Evolutionary conservation across 768 basidiomycete genomes (phyloP), one percentile per base, ranked within the genome.

Genomic region (Hemileccinum rubropunctum): DNA sequence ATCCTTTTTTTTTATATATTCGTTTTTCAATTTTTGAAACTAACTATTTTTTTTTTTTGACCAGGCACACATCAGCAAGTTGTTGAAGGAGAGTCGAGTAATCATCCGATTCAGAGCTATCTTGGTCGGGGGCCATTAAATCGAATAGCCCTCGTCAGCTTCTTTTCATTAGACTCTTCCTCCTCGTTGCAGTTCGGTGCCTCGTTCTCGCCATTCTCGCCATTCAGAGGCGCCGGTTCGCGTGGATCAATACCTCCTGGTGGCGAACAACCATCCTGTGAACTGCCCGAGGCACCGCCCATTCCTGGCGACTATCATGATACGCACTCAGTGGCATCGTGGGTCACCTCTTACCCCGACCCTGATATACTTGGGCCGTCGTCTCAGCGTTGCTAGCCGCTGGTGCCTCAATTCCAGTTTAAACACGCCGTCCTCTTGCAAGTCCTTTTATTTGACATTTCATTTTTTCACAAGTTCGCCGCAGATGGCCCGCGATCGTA

Each of bases 221-320:
- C 35, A 10, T 10, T 13, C 50, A 44, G 42, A 35, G 44, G 43
- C 48, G 39, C 42, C n/a, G 32, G 46, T 51, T 45, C 32, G 46
- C 54, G 36, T 51, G 58, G 53, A 60, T 58, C 57, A 57, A n/a
- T n/a, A n/a, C n/a, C n/a, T n/a, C n/a, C 9, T n/a, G 21, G 33
- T 26, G 33, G 4, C 20, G 41, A 35, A 33, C 40, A 34, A 7
- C 41, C 42, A 35, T 38, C 12, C 34, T 37, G 30, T 17, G 17
- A 7, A n/a, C 23, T 23, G 23, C 23, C 23, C 23, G 23, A 21
- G n/a, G 46, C 54, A 57, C 56, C 42, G 56, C 51, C n/a, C n/a
- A n/a, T n/a, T n/a, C n/a, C n/a, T n/a, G n/a, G n/a, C n/a, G n/a
- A n/a, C n/a, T n/a, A n/a, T n/a, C n/a, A n/a, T n/a, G n/a, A n/a